These are phyloP conservation scores for Aspergillus neoniger DNA, from an alignment of 2,329 filamentous ascomycete genomes.

Conservation along the genomic window DNA sequence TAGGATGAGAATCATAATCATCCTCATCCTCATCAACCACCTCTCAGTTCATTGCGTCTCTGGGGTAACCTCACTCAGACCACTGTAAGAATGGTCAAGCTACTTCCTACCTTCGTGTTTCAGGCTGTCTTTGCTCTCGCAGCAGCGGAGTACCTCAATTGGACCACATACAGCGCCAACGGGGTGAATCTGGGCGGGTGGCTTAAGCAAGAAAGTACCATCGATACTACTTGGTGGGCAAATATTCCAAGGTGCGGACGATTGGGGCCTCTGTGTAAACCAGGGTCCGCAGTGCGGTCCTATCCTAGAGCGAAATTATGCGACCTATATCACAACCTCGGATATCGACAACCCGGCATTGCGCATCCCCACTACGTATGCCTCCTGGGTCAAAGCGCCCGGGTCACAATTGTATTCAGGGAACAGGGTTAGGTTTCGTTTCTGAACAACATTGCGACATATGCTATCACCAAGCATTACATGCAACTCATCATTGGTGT, in stretches of 20 bases:
- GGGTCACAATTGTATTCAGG: conserved; percentile 28
- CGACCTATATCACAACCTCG: conserved; percentile 15
- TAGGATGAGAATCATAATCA: too few species aligned
- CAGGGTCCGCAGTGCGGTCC: conserved; percentile 11
- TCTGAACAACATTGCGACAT: conserved; percentile 22
- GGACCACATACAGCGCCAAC: conserved; percentile 10
- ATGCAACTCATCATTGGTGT: conserved; percentile 30
- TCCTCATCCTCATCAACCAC: too few species aligned
- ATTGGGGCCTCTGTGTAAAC: conserved; percentile 22
- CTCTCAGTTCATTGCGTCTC: too few species aligned
- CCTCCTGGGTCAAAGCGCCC: conserved; percentile 21
- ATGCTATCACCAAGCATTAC: conserved; percentile 24
- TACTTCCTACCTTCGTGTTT: too few species aligned
- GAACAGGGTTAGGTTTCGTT: conserved; percentile 17
- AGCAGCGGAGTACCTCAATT: conserved; percentile 1
- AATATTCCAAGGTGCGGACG: conserved; percentile 20
- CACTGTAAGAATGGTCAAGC: too few species aligned
- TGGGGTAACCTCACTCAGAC: too few species aligned
- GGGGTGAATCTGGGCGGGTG: conserved; percentile 24
- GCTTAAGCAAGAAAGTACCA: conserved; percentile 27
- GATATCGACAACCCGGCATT: conserved; percentile 12
- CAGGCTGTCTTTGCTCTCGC: too few species aligned
- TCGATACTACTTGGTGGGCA: conserved; percentile 25
- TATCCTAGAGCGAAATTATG: conserved; percentile 13
- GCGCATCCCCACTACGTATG: conserved; percentile 15